Evolutionary conservation across 257 asterid genomes (phyloP).

Genomic region (Cordia subcordata): DNA sequence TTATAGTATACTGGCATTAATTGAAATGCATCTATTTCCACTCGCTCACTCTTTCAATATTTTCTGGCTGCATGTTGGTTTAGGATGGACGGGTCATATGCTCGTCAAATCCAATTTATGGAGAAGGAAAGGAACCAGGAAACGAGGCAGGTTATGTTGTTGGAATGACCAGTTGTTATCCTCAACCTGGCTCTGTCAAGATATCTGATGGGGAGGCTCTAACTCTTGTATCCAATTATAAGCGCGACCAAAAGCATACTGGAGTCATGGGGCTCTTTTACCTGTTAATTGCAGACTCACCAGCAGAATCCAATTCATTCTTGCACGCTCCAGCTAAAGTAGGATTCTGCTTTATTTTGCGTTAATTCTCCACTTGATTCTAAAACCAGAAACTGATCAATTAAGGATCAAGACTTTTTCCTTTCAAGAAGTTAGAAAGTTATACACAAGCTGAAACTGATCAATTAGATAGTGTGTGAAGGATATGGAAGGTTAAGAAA

Average conservation of each 20-base stretch:
- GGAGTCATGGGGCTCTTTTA: conserved; percentile 97
- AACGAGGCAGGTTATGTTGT: conserved; percentile 83
- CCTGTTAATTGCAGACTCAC: conserved; percentile 56
- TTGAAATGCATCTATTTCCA: background rate
- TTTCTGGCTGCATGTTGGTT: conserved; percentile 5
- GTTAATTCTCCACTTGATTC: background rate
- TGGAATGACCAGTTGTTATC: conserved; percentile 89
- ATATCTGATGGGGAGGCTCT: conserved; percentile 63
- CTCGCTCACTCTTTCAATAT: background rate
- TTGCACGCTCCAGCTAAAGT: conserved; percentile 31
- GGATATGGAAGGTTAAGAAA: background rate
- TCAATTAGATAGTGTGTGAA: background rate
- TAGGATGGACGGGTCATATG: conserved; percentile 77
- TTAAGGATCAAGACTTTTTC: background rate
- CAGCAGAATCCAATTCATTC: conserved; percentile 16
- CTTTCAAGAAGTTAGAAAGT: background rate
- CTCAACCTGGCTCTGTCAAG: conserved; percentile 73
- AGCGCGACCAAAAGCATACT: conserved; percentile 44
- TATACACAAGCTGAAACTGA: background rate
- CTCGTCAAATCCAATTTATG: conserved; percentile 66
- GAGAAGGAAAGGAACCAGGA: conserved; percentile 66
- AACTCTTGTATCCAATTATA: conserved; percentile 62
- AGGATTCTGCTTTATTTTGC: conserved; percentile 10
- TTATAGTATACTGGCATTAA: background rate
- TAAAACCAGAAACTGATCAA: background rate